Evolutionary conservation across 2,329 filamentous ascomycete genomes (phyloP).

Genomic region (Aspergillus persii): DNA sequence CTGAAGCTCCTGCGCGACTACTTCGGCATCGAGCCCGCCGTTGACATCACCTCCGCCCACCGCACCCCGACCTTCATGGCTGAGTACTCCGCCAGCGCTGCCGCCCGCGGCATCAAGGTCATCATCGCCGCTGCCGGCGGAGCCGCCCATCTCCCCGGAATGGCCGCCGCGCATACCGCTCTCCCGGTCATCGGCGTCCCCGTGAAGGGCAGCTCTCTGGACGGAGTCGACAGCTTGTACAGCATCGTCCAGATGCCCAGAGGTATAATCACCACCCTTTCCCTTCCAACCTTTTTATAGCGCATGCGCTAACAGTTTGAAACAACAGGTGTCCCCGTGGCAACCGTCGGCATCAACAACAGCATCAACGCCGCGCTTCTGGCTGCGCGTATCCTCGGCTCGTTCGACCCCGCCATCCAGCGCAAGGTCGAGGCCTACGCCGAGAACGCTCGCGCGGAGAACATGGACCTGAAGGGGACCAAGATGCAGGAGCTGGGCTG

Average conservation of each 20-base stretch:
- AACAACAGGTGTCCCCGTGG: conserved; percentile 63
- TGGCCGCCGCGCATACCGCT: conserved; percentile 68
- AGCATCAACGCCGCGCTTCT: conserved; percentile 72
- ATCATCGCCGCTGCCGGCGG: conserved; percentile 75
- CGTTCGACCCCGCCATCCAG: conserved; percentile 43
- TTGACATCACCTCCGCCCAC: conserved; percentile 55
- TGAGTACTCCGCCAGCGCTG: conserved; percentile 62
- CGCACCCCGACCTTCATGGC: conserved; percentile 70
- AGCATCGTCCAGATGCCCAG: conserved; percentile 76
- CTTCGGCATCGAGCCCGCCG: conserved; percentile 44
- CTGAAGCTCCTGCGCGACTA: conserved; percentile 44
- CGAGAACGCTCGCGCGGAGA: conserved; percentile 40
- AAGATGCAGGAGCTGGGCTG: conserved; percentile 45
- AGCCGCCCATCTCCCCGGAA: conserved; percentile 72
- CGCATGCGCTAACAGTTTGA: background rate
- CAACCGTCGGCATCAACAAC: conserved; percentile 78
- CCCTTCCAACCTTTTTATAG: background rate
- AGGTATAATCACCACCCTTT: conserved; percentile 38
- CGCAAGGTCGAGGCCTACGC: conserved; percentile 45
- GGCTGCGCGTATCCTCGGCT: conserved; percentile 66
- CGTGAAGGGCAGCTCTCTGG: conserved; percentile 69
- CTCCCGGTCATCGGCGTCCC: conserved; percentile 76
- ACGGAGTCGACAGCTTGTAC: conserved; percentile 68
- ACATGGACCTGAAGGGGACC: conserved; percentile 42
- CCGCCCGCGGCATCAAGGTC: conserved; percentile 65